Evolutionary conservation across 352 stramenopile genomes (phyloP).

Genomic region (Pythium diclinum): DNA sequence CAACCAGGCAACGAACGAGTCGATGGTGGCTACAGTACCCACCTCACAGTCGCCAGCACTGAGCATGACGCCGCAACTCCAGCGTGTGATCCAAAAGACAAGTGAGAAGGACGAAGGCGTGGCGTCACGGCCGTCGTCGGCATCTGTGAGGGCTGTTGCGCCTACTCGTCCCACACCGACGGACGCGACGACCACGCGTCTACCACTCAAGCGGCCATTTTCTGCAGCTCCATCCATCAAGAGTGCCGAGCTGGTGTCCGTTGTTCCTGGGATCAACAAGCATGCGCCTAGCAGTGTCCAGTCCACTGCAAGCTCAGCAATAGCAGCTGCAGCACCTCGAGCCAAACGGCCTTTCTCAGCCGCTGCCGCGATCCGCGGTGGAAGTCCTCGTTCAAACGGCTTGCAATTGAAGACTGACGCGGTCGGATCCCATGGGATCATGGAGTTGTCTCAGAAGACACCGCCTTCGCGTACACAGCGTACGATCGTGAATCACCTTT

Average conservation of each 20-base stretch:
- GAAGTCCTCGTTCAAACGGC: neutral
- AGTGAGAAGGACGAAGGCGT: neutral
- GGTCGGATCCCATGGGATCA: neutral
- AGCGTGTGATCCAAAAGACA: neutral
- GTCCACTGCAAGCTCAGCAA: neutral
- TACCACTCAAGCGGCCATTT: conserved; percentile 16
- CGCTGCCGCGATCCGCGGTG: neutral
- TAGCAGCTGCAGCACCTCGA: neutral
- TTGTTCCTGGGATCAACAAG: neutral
- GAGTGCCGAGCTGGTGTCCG: neutral
- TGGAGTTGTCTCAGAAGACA: neutral
- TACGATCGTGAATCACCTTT: neutral
- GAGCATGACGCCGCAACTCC: conserved; percentile 5
- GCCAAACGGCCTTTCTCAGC: conserved; percentile 21
- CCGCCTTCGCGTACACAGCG: neutral
- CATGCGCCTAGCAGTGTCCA: neutral
- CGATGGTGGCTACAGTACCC: neutral
- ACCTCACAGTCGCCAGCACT: neutral
- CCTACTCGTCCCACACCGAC: neutral
- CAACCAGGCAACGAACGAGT: conserved; percentile 3
- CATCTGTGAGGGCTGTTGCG: neutral
- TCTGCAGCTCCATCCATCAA: conserved; percentile 13
- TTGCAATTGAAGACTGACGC: neutral
- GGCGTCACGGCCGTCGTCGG: neutral
- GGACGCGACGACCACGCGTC: neutral